Conservation (phyloP, 306 rosid genomes). For the Boehmeria nivea region DNA sequence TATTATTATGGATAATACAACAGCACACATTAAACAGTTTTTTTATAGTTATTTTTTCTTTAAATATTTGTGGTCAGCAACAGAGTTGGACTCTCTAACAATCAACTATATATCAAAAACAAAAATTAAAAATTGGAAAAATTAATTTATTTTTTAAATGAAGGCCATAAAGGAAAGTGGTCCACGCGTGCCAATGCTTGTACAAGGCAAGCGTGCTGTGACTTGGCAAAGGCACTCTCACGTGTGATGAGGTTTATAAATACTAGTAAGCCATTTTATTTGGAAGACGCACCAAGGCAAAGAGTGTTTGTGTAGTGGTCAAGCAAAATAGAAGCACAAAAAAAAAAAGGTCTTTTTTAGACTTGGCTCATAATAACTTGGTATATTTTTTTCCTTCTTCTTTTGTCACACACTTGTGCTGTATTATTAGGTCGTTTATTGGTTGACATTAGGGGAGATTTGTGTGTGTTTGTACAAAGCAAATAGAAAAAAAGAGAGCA, state of each 20-base stretch:
- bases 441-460: not conserved
- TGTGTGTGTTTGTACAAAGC: conserved; percentile 13
- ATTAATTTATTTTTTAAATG: too few relatives aligned
- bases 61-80: too few relatives aligned
- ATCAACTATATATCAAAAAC: too few relatives aligned
- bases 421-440: not conserved
- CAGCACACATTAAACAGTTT: too few relatives aligned
- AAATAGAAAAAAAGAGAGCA: conserved; percentile 4
- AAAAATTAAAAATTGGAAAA: too few relatives aligned
- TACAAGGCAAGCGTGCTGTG: conserved; percentile 26
- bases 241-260: conserved; percentile 62
- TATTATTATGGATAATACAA: too few relatives aligned
- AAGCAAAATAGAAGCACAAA: not conserved
- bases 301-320: conserved; percentile 11
- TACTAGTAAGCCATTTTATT: conserved; percentile 14
- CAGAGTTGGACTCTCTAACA: not conserved
- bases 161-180: conserved; percentile 27
- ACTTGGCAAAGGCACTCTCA: conserved; percentile 24
- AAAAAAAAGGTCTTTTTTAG: conserved; percentile 1
- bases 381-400: conserved; percentile 12
- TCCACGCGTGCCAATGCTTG: conserved; percentile 50
- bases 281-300: conserved; percentile 22
- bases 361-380: not conserved
- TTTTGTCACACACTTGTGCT: conserved; percentile 11
- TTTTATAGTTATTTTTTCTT: too few relatives aligned